Percentiles rank a stretch among this genome's conserved stretches.
Conservation (phyloP, 495 filamentous ascomycete genomes). For the Delitschia confertaspora region DNA sequence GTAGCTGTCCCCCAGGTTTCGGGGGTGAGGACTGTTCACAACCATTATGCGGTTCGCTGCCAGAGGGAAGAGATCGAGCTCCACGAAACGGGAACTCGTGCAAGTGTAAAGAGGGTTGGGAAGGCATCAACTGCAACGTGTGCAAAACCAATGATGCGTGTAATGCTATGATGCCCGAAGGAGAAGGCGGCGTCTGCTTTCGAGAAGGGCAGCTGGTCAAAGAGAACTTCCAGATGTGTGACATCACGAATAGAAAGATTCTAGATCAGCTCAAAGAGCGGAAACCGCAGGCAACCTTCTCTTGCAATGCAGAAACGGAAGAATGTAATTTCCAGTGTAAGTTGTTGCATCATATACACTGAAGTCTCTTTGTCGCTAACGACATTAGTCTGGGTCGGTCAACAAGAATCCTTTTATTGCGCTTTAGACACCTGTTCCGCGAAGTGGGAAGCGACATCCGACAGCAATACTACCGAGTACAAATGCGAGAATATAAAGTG, state of each 20-base stretch:
- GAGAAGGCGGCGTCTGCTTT: slow-evolving; percentile 78
- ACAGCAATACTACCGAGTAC: slow-evolving; percentile 75
- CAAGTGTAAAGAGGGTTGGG: slow-evolving; percentile 89
- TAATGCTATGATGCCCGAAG: slow-evolving; percentile 69
- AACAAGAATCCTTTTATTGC: slow-evolving; percentile 94
- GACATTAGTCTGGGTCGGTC: slow-evolving; percentile 76
- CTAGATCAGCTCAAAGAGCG: slow-evolving; percentile 70
- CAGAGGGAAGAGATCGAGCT: slow-evolving; percentile 64
- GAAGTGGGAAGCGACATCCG: slow-evolving; percentile 52
- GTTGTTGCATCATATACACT: slow-evolving; percentile 29
- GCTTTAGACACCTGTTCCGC: slow-evolving; percentile 72
- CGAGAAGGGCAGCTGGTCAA: slow-evolving; percentile 82
- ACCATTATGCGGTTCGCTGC: slow-evolving; percentile 83
- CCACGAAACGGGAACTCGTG: slow-evolving; percentile 57
- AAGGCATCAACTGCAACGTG: slow-evolving; percentile 98
- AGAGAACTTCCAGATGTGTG: slow-evolving; percentile 94
- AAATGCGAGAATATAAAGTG: slow-evolving; percentile 76
- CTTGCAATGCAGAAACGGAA: slow-evolving; percentile 61
- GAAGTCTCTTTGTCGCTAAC: slow-evolving; percentile 33
- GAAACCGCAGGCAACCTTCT: slow-evolving; percentile 89
- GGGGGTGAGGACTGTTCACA: slow-evolving; percentile 85
- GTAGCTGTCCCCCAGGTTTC: slow-evolving; percentile 81
- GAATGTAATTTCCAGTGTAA: slow-evolving; percentile 90
- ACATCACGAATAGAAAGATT: slow-evolving; percentile 93
- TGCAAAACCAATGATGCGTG: slow-evolving; percentile 77